Percentiles rank a stretch among this genome's conserved stretches.
Conservation (phyloP, 176 grass and related monocot species). For the Cocos nucifera region DNA sequence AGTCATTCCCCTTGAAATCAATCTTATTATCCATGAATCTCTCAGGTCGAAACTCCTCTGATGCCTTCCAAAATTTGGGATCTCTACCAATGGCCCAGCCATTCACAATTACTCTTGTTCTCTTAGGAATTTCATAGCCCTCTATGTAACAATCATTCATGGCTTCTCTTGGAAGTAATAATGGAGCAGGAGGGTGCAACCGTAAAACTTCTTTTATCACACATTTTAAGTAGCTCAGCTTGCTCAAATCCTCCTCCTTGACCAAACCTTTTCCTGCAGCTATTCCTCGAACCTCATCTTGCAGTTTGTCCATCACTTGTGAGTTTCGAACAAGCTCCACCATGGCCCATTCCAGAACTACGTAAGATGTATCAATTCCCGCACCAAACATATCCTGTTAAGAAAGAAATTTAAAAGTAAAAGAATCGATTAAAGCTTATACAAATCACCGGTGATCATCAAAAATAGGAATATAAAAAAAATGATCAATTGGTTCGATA, state of each 20-base stretch:
- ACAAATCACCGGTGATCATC: too few relatives aligned
- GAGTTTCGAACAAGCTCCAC: background rate
- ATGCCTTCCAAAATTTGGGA: background rate
- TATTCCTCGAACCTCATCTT: background rate
- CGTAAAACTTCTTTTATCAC: background rate
- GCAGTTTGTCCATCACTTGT: background rate
- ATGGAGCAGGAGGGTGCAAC: background rate
- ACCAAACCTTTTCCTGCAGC: background rate
- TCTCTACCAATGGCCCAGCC: slow-evolving; percentile 7
- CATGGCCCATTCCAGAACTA: background rate
- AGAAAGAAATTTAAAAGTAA: too few relatives aligned
- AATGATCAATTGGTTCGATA: too few relatives aligned
- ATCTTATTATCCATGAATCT: background rate
- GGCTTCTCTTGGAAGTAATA: background rate
- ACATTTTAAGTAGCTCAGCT: background rate
- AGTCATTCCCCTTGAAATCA: background rate
- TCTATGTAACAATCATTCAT: background rate
- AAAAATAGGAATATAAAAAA: too few relatives aligned
- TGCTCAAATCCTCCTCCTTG: background rate
- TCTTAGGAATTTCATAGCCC: slow-evolving; percentile 4
- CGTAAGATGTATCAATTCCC: too few relatives aligned
- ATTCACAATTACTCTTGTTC: background rate
- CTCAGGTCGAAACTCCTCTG: background rate
- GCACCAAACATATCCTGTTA: too few relatives aligned
- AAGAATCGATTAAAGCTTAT: too few relatives aligned